Evolutionary conservation across 176 grass and related monocot genomes (phyloP).

Genomic region (Canna indica): DNA sequence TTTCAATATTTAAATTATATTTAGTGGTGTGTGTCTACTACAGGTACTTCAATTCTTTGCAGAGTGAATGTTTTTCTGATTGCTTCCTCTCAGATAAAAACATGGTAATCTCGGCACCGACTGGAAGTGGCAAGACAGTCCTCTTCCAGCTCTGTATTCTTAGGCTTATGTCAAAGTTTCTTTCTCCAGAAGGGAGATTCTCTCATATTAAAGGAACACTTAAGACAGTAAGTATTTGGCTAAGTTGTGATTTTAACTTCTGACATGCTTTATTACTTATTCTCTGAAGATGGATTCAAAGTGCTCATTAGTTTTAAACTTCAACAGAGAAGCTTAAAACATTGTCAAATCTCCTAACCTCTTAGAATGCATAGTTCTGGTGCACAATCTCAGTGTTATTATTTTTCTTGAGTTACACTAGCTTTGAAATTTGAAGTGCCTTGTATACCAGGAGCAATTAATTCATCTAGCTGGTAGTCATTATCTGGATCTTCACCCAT

Average conservation of each 20-base stretch:
- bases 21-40: constrained; percentile 6
- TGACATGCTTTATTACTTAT: not conserved
- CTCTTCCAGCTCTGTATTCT: constrained; percentile 93
- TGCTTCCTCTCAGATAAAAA: constrained; percentile 77
- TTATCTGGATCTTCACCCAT: not conserved
- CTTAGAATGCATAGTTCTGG: not conserved
- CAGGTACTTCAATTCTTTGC: constrained; percentile 97
- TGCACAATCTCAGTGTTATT: not conserved
- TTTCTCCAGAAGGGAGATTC: constrained; percentile 63
- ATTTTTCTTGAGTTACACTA: not conserved
- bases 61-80: constrained; percentile 72
- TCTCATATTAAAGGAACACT: constrained; percentile 54
- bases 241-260: not conserved
- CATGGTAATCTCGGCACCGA: constrained; percentile 95
- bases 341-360: not conserved
- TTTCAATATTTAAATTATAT: not conserved
- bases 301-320: not conserved
- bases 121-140: constrained; percentile 89
- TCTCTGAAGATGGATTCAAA: not conserved
- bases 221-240: constrained; percentile 65
- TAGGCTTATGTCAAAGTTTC: constrained; percentile 72
- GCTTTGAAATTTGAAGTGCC: not conserved
- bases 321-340: too few relatives aligned
- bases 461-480: not conserved
- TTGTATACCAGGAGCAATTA: not conserved